Conservation (phyloP, 176 grass and related monocot species). For the Aegilops longissima region DNA sequence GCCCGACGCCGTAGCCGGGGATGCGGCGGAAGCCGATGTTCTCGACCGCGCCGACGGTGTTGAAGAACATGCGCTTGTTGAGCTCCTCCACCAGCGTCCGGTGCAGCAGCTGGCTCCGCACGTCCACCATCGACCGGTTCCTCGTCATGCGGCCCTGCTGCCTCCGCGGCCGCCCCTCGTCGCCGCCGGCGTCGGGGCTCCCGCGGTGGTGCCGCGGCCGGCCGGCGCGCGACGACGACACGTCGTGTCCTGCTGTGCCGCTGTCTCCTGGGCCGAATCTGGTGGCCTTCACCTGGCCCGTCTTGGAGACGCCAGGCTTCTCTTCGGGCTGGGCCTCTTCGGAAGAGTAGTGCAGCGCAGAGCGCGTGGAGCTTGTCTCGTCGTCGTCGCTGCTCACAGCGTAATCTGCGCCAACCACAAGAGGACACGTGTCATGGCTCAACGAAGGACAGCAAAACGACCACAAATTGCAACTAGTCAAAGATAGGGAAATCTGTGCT, state of each 20-base stretch:
- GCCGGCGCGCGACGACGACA: conserved; percentile 16
- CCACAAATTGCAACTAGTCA: background rate
- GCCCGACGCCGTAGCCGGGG: conserved; percentile 16
- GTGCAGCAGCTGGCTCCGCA: conserved; percentile 82
- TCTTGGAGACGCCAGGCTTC: background rate
- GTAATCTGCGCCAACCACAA: background rate
- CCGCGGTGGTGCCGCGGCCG: conserved; percentile 28
- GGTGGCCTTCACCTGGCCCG: background rate
- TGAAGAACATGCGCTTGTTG: conserved; percentile 93
- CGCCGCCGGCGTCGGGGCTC: background rate
- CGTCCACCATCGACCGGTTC: conserved; percentile 86
- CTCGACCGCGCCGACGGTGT: conserved; percentile 84
- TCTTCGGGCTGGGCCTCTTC: background rate
- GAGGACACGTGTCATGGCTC: background rate
- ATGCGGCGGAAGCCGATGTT: conserved; percentile 66
- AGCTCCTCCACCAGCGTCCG: conserved; percentile 77
- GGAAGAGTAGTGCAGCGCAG: conserved; percentile 50
- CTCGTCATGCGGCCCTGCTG: conserved; percentile 12
- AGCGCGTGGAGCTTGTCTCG: conserved; percentile 54
- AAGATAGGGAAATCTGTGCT: background rate
- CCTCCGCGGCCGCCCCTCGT: background rate
- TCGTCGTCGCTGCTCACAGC: conserved; percentile 52
- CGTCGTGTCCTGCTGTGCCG: background rate
- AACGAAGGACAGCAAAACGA: background rate
- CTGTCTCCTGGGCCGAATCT: conserved; percentile 40